Percentiles rank a stretch among this genome's conserved stretches.
These are phyloP conservation scores for Trametes elegans DNA, from an alignment of 768 basidiomycete species.

Conservation along the genomic window DNA sequence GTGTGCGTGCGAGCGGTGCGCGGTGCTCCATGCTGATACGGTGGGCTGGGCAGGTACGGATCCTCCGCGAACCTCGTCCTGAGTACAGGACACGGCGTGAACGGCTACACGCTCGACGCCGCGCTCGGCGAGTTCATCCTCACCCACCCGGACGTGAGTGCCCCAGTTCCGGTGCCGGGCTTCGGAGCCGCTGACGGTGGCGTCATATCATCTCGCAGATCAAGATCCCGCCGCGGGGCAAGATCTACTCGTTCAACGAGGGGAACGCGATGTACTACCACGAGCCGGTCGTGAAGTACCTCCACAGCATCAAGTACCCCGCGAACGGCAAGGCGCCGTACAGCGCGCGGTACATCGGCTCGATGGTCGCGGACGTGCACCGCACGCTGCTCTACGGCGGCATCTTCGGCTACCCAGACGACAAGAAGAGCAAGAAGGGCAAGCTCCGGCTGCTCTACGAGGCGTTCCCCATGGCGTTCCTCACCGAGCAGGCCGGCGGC, in stretches of 20 bases:
- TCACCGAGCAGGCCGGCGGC: constrained; percentile 96
- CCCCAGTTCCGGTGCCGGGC: background rate
- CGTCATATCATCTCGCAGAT: constrained; percentile 53
- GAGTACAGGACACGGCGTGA: constrained; percentile 92
- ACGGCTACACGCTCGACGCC: constrained; percentile 97
- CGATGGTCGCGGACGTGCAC: constrained; percentile 99
- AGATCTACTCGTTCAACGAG: constrained; percentile 99
- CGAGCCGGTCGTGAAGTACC: constrained; percentile 73
- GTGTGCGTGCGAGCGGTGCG: constrained; percentile 23
- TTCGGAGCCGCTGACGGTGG: background rate
- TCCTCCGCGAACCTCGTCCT: constrained; percentile 96
- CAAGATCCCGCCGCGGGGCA: constrained; percentile 88
- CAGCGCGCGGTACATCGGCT: constrained; percentile 92
- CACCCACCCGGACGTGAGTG: constrained; percentile 87
- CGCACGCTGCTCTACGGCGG: constrained; percentile 95
- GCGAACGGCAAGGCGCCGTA: constrained; percentile 77
- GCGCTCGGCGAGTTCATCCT: constrained; percentile 97
- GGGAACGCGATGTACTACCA: constrained; percentile 97
- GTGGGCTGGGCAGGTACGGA: constrained; percentile 58
- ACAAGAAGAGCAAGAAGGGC: constrained; percentile 96
- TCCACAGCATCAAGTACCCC: constrained; percentile 92
- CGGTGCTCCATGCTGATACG: background rate
- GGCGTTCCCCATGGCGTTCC: constrained; percentile 96
- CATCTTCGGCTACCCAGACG: constrained; percentile 97
- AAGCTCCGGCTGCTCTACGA: constrained; percentile 95